Evolutionary conservation across 805 yeast genomes (phyloP).

Genomic region (Candida tibetensis): DNA sequence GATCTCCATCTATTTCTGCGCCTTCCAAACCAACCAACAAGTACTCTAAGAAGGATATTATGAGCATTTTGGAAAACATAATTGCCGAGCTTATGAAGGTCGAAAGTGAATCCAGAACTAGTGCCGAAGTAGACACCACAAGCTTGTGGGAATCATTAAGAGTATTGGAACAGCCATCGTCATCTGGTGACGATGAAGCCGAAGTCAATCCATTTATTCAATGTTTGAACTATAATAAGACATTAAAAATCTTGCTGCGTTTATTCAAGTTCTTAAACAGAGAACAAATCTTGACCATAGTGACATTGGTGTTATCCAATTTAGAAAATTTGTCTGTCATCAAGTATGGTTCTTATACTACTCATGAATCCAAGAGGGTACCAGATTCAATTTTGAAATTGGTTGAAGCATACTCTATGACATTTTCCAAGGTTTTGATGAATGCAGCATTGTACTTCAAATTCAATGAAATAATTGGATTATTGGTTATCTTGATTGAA

Average conservation of each 20-base stretch:
- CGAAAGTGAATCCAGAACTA: slow-evolving; percentile 57
- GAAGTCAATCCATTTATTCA: slow-evolving; percentile 77
- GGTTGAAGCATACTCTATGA: slow-evolving; percentile 74
- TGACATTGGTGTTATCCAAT: slow-evolving; percentile 76
- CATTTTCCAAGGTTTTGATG: slow-evolving; percentile 81
- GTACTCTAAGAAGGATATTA: slow-evolving; percentile 42
- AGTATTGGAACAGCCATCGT: slow-evolving; percentile 59
- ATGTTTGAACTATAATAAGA: slow-evolving; percentile 79
- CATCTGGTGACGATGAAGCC: slow-evolving; percentile 47
- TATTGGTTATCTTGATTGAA: slow-evolving; percentile 66
- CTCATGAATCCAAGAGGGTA: slow-evolving; percentile 47
- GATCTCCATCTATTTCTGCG: slow-evolving; percentile 33
- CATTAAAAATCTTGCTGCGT: slow-evolving; percentile 85
- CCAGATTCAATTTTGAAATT: slow-evolving; percentile 56
- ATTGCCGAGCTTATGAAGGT: slow-evolving; percentile 73
- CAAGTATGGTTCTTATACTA: slow-evolving; percentile 73
- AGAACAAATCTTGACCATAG: slow-evolving; percentile 72
- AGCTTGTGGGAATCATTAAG: slow-evolving; percentile 76
- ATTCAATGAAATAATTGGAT: slow-evolving; percentile 73
- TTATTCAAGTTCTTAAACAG: slow-evolving; percentile 76
- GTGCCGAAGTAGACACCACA: slow-evolving; percentile 34
- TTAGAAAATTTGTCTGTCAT: slow-evolving; percentile 77
- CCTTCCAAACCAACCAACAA: slow-evolving; percentile 28
- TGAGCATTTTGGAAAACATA: slow-evolving; percentile 73
- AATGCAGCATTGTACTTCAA: slow-evolving; percentile 78